Conservation (phyloP, 2,329 filamentous ascomycete species). For the Sarocladium brachiariae region DNA sequence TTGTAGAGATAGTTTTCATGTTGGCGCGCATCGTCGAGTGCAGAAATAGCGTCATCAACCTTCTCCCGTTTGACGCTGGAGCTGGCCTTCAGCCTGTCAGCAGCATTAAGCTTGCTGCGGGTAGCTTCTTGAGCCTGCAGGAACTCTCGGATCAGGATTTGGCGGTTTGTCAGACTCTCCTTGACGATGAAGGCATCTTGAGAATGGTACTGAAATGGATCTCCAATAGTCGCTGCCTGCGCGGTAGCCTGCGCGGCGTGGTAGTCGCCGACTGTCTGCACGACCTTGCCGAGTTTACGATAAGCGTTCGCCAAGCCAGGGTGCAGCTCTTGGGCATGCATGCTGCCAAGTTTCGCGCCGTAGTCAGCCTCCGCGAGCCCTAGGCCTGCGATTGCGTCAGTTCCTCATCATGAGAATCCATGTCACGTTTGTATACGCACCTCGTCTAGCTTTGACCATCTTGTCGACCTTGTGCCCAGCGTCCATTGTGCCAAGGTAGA, state of each 20-base stretch:
- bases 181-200: conserved; percentile 97
- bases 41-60: conserved; percentile 92
- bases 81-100: conserved; percentile 80
- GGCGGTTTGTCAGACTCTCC: conserved; percentile 93
- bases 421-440: conserved; percentile 41
- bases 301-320: conserved; percentile 83
- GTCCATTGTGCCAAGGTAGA: conserved; percentile 94
- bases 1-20: conserved; percentile 75
- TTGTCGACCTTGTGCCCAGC: conserved; percentile 95
- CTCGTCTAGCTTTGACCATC: conserved; percentile 84
- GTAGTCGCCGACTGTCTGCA: conserved; percentile 90
- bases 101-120: conserved; percentile 73
- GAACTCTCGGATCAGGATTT: conserved; percentile 90
- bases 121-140: conserved; percentile 84
- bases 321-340: conserved; percentile 88
- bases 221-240: conserved; percentile 89
- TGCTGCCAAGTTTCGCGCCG: conserved; percentile 78
- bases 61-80: conserved; percentile 88
- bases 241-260: conserved; percentile 95
- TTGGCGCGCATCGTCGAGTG: conserved; percentile 78
- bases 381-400: conserved; percentile 53
- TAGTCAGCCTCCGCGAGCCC: conserved; percentile 90
- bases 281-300: conserved; percentile 86
- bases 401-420: conserved; percentile 9
- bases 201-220: conserved; percentile 91